phyloP scores from a whole-genome alignment of 257 asterid genomes.

The Lycium barbarum region DNA sequence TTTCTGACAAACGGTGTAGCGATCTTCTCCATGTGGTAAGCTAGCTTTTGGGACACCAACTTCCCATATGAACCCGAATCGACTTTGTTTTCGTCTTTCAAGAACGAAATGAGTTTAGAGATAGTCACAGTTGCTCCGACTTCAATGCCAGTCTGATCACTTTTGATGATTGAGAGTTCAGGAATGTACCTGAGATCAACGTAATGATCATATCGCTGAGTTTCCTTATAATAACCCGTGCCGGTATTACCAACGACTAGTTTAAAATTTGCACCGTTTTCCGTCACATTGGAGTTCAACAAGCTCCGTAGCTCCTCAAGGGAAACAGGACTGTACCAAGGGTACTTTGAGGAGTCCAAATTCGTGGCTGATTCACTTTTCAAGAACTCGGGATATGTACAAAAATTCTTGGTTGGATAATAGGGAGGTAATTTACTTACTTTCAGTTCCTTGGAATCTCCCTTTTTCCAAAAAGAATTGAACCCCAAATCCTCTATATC shows the following conservation, averaged over 20 bases:
- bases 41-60: conserved; percentile 52
- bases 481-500: conserved; percentile 80
- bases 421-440: conserved; percentile 51
- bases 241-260: conserved; percentile 78
- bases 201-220: conserved; percentile 45
- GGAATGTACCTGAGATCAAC: conserved; percentile 65
- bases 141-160: conserved; percentile 52
- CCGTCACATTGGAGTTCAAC: conserved; percentile 43
- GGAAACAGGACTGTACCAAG: conserved; percentile 68
- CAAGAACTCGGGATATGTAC: conserved; percentile 48
- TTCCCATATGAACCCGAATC: conserved; percentile 35
- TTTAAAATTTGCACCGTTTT: conserved; percentile 42
- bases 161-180: conserved; percentile 55
- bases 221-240: conserved; percentile 67
- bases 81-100: conserved; percentile 43
- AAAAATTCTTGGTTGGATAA: conserved; percentile 40
- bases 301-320: conserved; percentile 57
- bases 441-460: conserved; percentile 46
- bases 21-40: conserved; percentile 68
- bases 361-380: conserved; percentile 33
- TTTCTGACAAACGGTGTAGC: conserved; percentile 66
- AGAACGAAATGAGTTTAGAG: conserved; percentile 50
- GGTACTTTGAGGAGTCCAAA: conserved; percentile 50
- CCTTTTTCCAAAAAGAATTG: conserved; percentile 66
- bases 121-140: conserved; percentile 74